Percentiles rank a stretch among this genome's conserved stretches.
Conservation (phyloP, 2,329 filamentous ascomycete genomes). For the Aspergillus amoenus region DNA sequence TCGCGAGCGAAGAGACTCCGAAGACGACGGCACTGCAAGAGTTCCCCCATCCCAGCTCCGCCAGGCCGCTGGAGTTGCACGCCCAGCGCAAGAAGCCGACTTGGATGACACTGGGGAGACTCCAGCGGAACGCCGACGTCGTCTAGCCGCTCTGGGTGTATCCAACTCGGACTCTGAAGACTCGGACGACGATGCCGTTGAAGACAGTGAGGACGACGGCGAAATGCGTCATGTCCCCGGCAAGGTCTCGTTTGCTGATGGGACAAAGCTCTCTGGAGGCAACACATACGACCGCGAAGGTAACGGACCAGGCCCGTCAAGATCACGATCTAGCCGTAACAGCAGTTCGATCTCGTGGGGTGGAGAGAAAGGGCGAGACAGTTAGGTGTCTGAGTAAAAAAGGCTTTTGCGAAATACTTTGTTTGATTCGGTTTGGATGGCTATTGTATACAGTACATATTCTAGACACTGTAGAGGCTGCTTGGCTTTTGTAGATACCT, state of each 20-base stretch:
- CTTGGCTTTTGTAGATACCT: conserved; percentile 10
- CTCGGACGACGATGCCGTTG: conserved; percentile 20
- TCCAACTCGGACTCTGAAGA: conserved; percentile 30
- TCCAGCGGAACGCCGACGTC: conserved; percentile 47
- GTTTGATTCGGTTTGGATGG: neutral
- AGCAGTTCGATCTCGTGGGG: conserved; percentile 43
- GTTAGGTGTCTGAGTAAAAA: conserved; percentile 5
- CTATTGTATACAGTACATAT: conserved; percentile 6
- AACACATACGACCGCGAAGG: conserved; percentile 15
- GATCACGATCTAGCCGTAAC: conserved; percentile 6
- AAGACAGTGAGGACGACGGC: conserved; percentile 26
- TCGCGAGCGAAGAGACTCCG: conserved; percentile 36
- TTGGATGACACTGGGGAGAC: conserved; percentile 43
- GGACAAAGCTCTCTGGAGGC: conserved; percentile 26
- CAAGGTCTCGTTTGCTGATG: conserved; percentile 37
- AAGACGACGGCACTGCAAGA: conserved; percentile 45
- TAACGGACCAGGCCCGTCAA: conserved; percentile 14
- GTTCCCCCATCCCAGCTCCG: conserved; percentile 40
- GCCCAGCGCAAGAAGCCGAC: conserved; percentile 25
- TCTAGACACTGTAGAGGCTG: conserved; percentile 10
- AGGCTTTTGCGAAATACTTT: neutral
- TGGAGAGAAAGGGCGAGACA: conserved; percentile 38
- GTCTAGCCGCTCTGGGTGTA: conserved; percentile 45
- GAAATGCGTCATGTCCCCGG: conserved; percentile 20
- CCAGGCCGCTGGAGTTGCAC: conserved; percentile 29